phyloP scores from a whole-genome alignment of 768 basidiomycete species.

The Floccularia luteovirens region DNA sequence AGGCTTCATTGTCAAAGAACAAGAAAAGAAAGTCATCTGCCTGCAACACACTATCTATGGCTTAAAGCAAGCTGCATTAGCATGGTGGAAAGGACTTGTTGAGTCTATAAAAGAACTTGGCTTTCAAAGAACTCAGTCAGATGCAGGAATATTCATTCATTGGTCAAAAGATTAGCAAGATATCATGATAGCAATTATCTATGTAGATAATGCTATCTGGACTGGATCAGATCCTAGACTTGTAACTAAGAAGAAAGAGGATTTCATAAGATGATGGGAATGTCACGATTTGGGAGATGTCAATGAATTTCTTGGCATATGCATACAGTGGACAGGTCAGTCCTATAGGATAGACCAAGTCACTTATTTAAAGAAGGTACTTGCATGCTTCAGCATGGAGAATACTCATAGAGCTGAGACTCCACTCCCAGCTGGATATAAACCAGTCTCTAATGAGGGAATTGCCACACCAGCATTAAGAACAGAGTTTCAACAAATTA shows the following conservation, averaged over 20 bases:
- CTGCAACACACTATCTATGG: background rate
- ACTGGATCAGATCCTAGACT: slow-evolving; percentile 7
- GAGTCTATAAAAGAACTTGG: background rate
- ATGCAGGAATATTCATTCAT: background rate
- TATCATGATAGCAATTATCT: slow-evolving; percentile 19
- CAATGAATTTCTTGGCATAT: too few relatives aligned
- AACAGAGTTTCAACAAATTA: too few relatives aligned
- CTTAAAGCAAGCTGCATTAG: background rate
- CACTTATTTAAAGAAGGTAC: too few relatives aligned
- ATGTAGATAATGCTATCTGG: slow-evolving; percentile 25
- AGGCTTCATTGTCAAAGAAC: background rate
- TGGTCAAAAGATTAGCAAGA: slow-evolving; percentile 2
- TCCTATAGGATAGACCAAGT: too few relatives aligned
- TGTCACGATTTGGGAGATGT: slow-evolving; percentile 23
- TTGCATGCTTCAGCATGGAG: too few relatives aligned
- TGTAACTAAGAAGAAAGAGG: slow-evolving; percentile 9
- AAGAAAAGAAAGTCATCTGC: background rate
- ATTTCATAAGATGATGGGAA: slow-evolving; percentile 17
- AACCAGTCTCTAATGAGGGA: too few relatives aligned
- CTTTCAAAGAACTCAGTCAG: background rate
- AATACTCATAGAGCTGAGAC: too few relatives aligned
- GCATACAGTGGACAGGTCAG: too few relatives aligned
- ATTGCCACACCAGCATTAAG: too few relatives aligned
- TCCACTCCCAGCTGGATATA: too few relatives aligned
- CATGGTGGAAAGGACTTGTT: background rate